Percentiles rank a stretch among this genome's conserved stretches.
Conservation (phyloP, 768 basidiomycete species). For the Hebeloma cylindrosporum region DNA sequence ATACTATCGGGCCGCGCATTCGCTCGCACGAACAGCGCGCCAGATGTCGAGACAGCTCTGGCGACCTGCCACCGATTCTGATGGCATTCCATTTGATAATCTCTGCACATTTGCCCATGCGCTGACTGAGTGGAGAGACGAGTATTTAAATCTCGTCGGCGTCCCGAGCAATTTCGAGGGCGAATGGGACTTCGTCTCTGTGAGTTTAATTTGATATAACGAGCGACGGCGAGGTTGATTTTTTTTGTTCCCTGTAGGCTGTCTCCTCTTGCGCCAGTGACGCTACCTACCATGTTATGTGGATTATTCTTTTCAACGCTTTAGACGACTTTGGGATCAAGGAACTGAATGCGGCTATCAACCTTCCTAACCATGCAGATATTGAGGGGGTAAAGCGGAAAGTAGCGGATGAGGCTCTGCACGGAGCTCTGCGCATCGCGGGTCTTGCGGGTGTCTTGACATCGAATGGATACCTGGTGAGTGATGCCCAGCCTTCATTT, state of each 20-base stretch:
- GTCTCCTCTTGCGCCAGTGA: slow-evolving; percentile 73
- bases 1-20: slow-evolving; percentile 81
- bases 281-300: slow-evolving; percentile 90
- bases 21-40: slow-evolving; percentile 80
- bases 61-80: slow-evolving; percentile 72
- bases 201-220: slow-evolving; percentile 25
- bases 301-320: slow-evolving; percentile 81
- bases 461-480: slow-evolving; percentile 83
- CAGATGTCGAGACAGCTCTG: slow-evolving; percentile 81
- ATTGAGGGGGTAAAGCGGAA: slow-evolving; percentile 67
- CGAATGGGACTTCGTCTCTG: slow-evolving; percentile 87
- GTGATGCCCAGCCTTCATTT: slow-evolving; percentile 22
- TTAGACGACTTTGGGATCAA: slow-evolving; percentile 83
- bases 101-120: slow-evolving; percentile 54
- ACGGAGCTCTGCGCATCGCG: slow-evolving; percentile 84
- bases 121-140: slow-evolving; percentile 72
- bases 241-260: slow-evolving; percentile 31
- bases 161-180: slow-evolving; percentile 83
- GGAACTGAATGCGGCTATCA: slow-evolving; percentile 56
- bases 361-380: slow-evolving; percentile 41
- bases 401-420: slow-evolving; percentile 78
- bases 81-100: slow-evolving; percentile 74
- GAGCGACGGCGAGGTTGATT: slow-evolving; percentile 5
- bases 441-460: slow-evolving; percentile 86
- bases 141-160: slow-evolving; percentile 75